Conservation (phyloP, 75 land plant genomes). For the Cryptomeria japonica region DNA sequence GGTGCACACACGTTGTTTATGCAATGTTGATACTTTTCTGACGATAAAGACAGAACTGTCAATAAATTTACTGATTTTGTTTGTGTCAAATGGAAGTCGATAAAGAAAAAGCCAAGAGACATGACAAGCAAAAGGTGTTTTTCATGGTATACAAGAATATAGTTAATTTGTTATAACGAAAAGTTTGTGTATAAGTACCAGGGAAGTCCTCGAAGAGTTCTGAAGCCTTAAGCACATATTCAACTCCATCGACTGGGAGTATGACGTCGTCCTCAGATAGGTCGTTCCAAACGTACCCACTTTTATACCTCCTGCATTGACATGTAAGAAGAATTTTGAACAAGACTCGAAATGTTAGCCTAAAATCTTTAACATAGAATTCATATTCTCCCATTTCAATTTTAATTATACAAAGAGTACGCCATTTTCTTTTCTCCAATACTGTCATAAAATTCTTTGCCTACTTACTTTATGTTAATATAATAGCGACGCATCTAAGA, state of each 20-base stretch:
- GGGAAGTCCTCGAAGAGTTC: slow-evolving; percentile 47
- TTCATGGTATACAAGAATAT: too few relatives aligned
- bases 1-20: neutral
- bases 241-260: slow-evolving; percentile 65
- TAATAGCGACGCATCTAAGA: too few relatives aligned
- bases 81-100: neutral
- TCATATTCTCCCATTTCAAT: too few relatives aligned
- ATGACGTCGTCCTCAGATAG: slow-evolving; percentile 71
- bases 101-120: neutral
- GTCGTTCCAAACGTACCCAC: slow-evolving; percentile 86
- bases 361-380: too few relatives aligned
- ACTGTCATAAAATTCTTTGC: too few relatives aligned
- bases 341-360: too few relatives aligned
- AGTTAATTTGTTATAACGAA: neutral
- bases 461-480: too few relatives aligned
- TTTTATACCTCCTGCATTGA: slow-evolving; percentile 70
- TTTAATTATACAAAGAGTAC: too few relatives aligned
- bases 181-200: slow-evolving; percentile 4
- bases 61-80: neutral
- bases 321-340: too few relatives aligned
- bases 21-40: neutral
- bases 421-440: too few relatives aligned
- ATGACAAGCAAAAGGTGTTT: too few relatives aligned
- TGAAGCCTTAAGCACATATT: slow-evolving; percentile 88
- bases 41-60: neutral